These are phyloP conservation scores for Raddia guianensis DNA, from an alignment of 176 grass and related monocot species.

Conservation along the genomic window DNA sequence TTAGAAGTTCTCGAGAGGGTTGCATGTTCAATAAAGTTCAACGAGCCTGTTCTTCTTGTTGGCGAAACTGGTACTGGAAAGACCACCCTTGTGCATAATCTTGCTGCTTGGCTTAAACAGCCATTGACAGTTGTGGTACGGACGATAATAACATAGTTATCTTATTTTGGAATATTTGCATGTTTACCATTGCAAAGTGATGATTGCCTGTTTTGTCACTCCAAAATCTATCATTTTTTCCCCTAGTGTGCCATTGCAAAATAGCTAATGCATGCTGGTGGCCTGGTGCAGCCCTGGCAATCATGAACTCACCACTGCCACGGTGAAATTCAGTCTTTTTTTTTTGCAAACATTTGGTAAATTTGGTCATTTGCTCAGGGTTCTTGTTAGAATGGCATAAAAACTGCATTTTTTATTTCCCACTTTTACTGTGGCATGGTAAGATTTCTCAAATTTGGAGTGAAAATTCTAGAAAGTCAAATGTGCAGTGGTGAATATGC, in stretches of 20 bases:
- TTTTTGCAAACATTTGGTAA: conserved; percentile 10
- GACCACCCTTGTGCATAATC: conserved; percentile 90
- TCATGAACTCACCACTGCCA: neutral
- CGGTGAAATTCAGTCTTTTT: neutral
- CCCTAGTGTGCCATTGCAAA: neutral
- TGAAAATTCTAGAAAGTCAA: conserved; percentile 2
- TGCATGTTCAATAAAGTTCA: conserved; percentile 83
- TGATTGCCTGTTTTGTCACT: neutral
- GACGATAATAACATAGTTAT: conserved; percentile 19
- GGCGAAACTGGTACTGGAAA: conserved; percentile 99
- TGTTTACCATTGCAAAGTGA: conserved; percentile 5
- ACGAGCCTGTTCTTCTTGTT: conserved; percentile 94
- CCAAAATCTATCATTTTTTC: neutral
- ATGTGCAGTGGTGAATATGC: neutral
- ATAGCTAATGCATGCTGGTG: neutral
- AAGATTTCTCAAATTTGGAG: neutral
- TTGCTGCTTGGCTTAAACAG: conserved; percentile 78
- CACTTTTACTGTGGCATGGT: neutral
- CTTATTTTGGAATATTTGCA: neutral
- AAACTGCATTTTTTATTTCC: neutral
- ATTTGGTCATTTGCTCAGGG: neutral
- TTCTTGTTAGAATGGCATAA: conserved; percentile 15
- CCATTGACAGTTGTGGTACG: conserved; percentile 84
- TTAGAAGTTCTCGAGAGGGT: conserved; percentile 83
- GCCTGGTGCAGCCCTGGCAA: too few relatives aligned